These are phyloP conservation scores for Fraxinus velutina DNA, from an alignment of 305 asterid genomes.

Conservation along the genomic window DNA sequence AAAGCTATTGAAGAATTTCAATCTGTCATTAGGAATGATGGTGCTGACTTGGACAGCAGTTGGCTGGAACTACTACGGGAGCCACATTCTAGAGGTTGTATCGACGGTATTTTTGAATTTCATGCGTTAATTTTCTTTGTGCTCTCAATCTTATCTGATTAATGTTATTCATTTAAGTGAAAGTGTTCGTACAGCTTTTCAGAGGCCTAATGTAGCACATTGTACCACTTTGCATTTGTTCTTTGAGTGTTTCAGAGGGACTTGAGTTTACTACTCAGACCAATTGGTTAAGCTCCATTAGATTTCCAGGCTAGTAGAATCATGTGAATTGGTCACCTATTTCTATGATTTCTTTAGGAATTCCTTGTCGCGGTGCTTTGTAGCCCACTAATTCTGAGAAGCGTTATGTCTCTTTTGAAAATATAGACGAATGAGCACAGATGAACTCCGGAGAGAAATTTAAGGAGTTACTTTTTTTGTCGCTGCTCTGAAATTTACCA, in stretches of 20 bases:
- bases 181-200: neutral
- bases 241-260: neutral
- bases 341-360: neutral
- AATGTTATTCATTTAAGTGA: slow-evolving; percentile 11
- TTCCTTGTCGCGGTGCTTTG: neutral
- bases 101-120: slow-evolving; percentile 44
- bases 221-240: neutral
- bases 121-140: slow-evolving; percentile 9
- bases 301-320: neutral
- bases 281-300: neutral
- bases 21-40: slow-evolving; percentile 58
- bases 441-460: neutral
- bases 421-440: neutral
- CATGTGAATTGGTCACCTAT: neutral
- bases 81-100: slow-evolving; percentile 90
- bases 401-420: neutral
- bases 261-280: neutral
- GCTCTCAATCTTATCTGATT: slow-evolving; percentile 21
- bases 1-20: slow-evolving; percentile 68
- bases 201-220: neutral
- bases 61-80: slow-evolving; percentile 75
- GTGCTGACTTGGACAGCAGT: slow-evolving; percentile 67
- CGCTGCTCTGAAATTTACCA: neutral
- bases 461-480: neutral
- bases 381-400: neutral